Conservation (phyloP, 2,329 filamentous ascomycete species). For the Alternaria tenuissima region DNA sequence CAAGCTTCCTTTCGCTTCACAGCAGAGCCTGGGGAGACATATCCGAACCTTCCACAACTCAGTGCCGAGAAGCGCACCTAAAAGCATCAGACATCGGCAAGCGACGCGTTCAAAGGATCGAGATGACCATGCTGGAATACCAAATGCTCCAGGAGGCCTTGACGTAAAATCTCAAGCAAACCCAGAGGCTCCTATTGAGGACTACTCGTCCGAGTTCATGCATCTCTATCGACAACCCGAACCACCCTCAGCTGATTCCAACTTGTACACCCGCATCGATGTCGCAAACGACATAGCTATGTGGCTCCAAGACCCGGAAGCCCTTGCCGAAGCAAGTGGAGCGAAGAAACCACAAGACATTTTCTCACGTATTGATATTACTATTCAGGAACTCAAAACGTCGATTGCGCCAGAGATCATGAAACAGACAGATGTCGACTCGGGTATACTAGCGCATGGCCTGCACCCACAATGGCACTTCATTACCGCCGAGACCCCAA, state of each 20-base stretch:
- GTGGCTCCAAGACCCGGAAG: constrained; percentile 80
- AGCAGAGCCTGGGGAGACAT: too few species aligned
- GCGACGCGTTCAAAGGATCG: too few species aligned
- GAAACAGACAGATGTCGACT: constrained; percentile 62
- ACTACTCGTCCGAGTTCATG: constrained; percentile 79
- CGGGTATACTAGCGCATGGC: constrained; percentile 60
- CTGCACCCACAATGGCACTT: constrained; percentile 74
- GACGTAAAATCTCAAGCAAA: constrained; percentile 45
- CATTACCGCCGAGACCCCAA: constrained; percentile 63
- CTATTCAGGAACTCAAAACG: constrained; percentile 62
- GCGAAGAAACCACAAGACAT: constrained; percentile 70
- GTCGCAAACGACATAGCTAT: constrained; percentile 77
- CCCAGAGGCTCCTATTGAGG: constrained; percentile 70
- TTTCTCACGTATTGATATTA: constrained; percentile 68
- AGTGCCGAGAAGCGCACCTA: too few species aligned
- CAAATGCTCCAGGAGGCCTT: too few species aligned
- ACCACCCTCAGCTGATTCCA: constrained; percentile 68
- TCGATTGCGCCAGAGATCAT: constrained; percentile 60
- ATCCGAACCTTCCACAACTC: too few species aligned
- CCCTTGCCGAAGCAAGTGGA: constrained; percentile 72
- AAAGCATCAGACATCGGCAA: too few species aligned
- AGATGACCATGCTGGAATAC: too few species aligned
- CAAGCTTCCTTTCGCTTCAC: too few species aligned
- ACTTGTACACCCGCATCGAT: constrained; percentile 78
- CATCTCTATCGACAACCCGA: constrained; percentile 73